A percentile compares a stretch with the other conserved stretches of the same genome.
Evolutionary conservation across 305 asterid genomes (phyloP).

Genomic region (Vinca major): DNA sequence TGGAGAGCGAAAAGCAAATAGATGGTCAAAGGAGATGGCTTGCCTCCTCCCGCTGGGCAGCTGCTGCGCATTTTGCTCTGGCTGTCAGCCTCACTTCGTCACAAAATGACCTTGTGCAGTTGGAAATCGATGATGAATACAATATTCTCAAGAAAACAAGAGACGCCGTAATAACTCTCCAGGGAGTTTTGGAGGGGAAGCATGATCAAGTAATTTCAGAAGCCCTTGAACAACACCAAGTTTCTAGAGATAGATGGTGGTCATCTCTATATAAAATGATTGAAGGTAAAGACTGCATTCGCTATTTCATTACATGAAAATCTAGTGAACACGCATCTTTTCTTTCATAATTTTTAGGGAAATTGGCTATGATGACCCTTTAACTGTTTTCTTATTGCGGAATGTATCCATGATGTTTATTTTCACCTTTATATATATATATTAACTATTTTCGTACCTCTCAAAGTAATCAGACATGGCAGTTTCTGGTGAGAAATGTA

Average conservation of each 20-base stretch:
- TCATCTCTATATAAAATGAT: conserved; percentile 69
- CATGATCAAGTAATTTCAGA: conserved; percentile 67
- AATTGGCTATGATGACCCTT: no score
- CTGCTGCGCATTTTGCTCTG: conserved; percentile 82
- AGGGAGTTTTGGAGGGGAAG: conserved; percentile 86
- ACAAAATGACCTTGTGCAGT: conserved; percentile 65
- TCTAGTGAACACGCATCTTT: neutral
- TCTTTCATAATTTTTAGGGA: neutral
- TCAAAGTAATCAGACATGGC: no score
- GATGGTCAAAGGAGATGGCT: conserved; percentile 88
- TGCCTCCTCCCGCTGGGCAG: conserved; percentile 92
- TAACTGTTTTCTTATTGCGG: no score
- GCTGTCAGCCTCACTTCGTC: conserved; percentile 81
- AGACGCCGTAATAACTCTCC: conserved; percentile 82
- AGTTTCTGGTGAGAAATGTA: no score
- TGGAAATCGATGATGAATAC: conserved; percentile 49
- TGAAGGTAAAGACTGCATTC: conserved; percentile 48
- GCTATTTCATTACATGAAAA: neutral
- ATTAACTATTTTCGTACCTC: no score
- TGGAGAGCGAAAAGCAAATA: conserved; percentile 29
- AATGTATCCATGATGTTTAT: no score
- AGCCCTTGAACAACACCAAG: conserved; percentile 54
- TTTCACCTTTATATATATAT: no score
- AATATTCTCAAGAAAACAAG: conserved; percentile 66
- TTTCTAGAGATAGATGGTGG: conserved; percentile 84